phyloP scores from a whole-genome alignment of 768 basidiomycete genomes.

The Crepidotus variabilis region DNA sequence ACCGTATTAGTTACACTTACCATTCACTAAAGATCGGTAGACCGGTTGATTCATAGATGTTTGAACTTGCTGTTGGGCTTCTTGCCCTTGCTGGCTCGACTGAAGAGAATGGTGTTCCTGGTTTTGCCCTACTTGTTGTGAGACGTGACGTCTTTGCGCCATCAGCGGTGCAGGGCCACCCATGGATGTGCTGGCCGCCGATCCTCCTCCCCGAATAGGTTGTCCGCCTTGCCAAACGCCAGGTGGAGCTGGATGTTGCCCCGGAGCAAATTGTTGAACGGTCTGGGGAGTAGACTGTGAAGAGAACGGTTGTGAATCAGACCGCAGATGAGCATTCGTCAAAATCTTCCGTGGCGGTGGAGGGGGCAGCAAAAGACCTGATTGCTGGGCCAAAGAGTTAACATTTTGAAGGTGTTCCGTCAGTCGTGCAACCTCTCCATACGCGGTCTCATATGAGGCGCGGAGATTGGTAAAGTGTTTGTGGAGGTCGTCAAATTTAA shows the following conservation, averaged over 20 bases:
- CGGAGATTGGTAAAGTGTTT: slow-evolving; percentile 2
- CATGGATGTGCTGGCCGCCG: background rate
- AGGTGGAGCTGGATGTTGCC: background rate
- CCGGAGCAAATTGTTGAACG: background rate
- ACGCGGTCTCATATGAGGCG: slow-evolving; percentile 10
- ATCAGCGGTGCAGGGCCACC: background rate
- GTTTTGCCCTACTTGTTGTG: background rate
- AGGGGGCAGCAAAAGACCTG: background rate
- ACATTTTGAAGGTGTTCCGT: background rate
- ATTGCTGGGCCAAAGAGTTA: background rate
- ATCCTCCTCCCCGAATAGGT: background rate
- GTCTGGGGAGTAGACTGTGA: background rate
- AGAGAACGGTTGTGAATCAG: background rate
- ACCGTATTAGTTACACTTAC: background rate
- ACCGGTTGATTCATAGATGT: background rate
- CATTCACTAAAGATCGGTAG: background rate
- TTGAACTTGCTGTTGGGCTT: background rate
- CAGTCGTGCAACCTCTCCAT: slow-evolving; percentile 9
- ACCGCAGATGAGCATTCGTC: background rate
- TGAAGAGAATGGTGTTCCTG: background rate
- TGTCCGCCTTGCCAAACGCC: background rate
- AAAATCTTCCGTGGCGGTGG: background rate
- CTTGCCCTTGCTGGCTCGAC: background rate
- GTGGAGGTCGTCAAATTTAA: background rate
- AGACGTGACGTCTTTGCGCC: background rate